Base-by-base conservation (phyloP, 768 basidiomycete species). In the Suillus lakei region DNA sequence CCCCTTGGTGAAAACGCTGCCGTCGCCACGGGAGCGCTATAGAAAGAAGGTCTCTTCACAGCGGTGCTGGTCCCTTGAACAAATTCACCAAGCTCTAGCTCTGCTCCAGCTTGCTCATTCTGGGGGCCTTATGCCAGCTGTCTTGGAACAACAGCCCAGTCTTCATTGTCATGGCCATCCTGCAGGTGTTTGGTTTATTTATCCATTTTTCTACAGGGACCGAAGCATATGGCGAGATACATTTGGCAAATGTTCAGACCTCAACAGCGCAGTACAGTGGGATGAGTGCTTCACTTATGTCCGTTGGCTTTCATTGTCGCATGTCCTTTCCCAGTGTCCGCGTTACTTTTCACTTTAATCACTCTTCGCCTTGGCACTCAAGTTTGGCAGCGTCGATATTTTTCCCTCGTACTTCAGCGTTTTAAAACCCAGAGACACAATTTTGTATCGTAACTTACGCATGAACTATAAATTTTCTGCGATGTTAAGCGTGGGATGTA, bases 1-100 rank as follows among this genome's bases (percentile, higher is more conserved):
- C 82, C 88, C 21, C 86, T 88, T 68, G 84, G 83, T 67, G 90
- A 91, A 74, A 88, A 84, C 69, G 81, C 86, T 55, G 79, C 84
- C 50, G 80, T 90, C 65, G 80, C 84, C 58, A 80, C 87, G 61
- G 80, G 80, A 59, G 82, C 74, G 28, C 73, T 72, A 71, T 77
- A 77, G 75, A 68, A 62, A 46, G 26, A 30, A 46, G 21, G 28
- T 53, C 58, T 44, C 53, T 23, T 16, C 38, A 39, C 68, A 64
- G 38, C 56, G 70, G 61, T 62, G 26, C 23, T 50, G 53, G 30
- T 59, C 51, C 64, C 51, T 61, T 28, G 36, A 58, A 70, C 43
- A 50, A 8, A 50, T 46, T 30, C 34, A 23, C 58, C 32, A 66
- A 61, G 67, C 28, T 23, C 36, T 44, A 54, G 58, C 36, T 38